phyloP scores from a whole-genome alignment of 192 early-diverging fungal genomes.

The Gaertneriomyces semiglobifer region DNA sequence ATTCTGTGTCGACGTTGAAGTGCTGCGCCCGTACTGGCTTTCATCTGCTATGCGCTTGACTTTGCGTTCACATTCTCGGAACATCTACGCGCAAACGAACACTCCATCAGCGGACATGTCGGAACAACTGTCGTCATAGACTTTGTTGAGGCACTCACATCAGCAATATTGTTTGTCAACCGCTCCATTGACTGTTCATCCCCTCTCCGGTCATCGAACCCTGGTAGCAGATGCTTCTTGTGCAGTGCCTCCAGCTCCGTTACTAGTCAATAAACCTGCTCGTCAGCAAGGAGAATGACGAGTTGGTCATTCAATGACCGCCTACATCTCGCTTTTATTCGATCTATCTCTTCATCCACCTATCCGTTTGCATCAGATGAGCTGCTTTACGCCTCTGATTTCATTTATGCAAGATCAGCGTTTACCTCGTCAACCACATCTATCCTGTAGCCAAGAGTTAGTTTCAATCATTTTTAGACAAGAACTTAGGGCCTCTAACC shows the following conservation, averaged over 20 bases:
- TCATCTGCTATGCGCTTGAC: slow-evolving; percentile 71
- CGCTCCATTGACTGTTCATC: slow-evolving; percentile 70
- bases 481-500: slow-evolving; percentile 47
- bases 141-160: slow-evolving; percentile 41
- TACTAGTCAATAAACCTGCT: slow-evolving; percentile 40
- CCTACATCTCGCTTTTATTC: slow-evolving; percentile 55
- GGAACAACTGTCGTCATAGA: background rate
- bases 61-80: slow-evolving; percentile 73
- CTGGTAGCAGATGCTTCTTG: slow-evolving; percentile 84
- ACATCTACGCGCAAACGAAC: slow-evolving; percentile 55
- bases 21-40: slow-evolving; percentile 20
- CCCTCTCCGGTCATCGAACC: slow-evolving; percentile 82
- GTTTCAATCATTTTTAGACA: background rate
- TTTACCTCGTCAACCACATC: slow-evolving; percentile 88
- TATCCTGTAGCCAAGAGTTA: slow-evolving; percentile 52
- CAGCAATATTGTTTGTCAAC: slow-evolving; percentile 80
- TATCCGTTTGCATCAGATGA: slow-evolving; percentile 1
- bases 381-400: too few relatives aligned
- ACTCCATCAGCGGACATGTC: background rate
- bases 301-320: slow-evolving; percentile 1
- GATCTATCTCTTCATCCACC: slow-evolving; percentile 60
- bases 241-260: slow-evolving; percentile 74
- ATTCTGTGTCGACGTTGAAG: slow-evolving; percentile 34
- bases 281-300: slow-evolving; percentile 13
- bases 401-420: slow-evolving; percentile 7